A percentile compares a stretch with the other conserved stretches of the same genome.
phyloP scores from a whole-genome alignment of 2,329 filamentous ascomycete genomes.

The Penicillium sp. region DNA sequence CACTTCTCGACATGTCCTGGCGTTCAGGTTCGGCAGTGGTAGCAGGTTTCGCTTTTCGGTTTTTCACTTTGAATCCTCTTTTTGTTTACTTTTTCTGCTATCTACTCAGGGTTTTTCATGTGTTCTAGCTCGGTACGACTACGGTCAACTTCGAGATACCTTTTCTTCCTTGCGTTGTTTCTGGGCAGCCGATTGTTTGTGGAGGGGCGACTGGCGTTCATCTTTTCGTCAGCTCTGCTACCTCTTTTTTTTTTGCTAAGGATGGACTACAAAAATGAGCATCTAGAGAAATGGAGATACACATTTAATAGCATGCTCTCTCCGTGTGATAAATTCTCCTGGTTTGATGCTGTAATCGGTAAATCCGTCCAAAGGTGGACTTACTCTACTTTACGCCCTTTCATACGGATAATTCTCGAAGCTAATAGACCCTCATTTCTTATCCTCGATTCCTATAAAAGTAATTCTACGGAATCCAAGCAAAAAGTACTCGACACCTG shows the following conservation, averaged over 20 bases:
- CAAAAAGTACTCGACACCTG: no score
- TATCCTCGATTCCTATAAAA: no score
- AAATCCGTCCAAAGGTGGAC: neutral
- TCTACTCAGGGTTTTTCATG: neutral
- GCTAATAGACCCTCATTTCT: no score
- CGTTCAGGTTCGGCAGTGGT: neutral
- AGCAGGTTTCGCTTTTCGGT: neutral
- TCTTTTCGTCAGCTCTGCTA: neutral
- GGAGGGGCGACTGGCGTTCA: conserved; percentile 1
- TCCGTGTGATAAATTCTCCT: neutral
- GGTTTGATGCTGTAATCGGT: neutral
- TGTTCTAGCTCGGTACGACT: neutral
- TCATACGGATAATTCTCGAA: no score
- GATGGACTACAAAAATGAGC: neutral
- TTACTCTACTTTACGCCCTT: no score
- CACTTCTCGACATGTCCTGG: neutral
- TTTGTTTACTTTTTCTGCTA: neutral
- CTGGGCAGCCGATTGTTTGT: neutral
- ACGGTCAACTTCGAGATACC: neutral
- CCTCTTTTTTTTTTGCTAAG: neutral
- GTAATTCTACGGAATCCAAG: no score
- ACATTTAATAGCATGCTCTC: neutral
- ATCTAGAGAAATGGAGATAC: conserved; percentile 1
- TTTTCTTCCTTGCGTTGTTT: neutral
- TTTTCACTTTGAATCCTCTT: neutral